Conservation (phyloP, 1,284 basidiomycete species). For the Cryptococcus sp. region DNA sequence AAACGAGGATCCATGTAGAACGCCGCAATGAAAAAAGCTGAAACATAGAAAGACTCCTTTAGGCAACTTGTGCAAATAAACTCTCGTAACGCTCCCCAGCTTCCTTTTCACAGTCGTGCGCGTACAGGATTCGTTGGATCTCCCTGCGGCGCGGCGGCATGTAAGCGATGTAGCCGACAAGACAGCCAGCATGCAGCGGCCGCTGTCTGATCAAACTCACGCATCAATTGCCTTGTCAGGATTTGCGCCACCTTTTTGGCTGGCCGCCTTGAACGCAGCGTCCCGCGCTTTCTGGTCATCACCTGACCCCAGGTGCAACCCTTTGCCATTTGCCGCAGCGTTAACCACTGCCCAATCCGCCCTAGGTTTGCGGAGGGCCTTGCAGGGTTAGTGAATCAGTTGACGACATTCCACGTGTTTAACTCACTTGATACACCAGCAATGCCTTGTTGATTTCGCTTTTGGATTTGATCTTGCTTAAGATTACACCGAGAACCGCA, state of each 20-base stretch:
- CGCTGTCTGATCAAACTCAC: constrained; percentile 50
- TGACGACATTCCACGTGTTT: background rate
- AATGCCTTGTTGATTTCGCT: constrained; percentile 46
- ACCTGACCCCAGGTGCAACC: constrained; percentile 41
- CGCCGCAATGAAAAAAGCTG: too few relatives aligned
- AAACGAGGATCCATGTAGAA: too few relatives aligned
- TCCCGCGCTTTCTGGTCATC: constrained; percentile 34
- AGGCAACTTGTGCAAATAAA: constrained; percentile 5
- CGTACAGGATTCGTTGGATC: constrained; percentile 32
- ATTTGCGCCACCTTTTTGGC: constrained; percentile 28
- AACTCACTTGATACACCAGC: constrained; percentile 39
- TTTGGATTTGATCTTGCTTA: constrained; percentile 40
- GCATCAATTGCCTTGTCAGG: constrained; percentile 65
- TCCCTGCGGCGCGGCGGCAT: constrained; percentile 14
- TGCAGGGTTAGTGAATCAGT: constrained; percentile 1
- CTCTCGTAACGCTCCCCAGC: constrained; percentile 24
- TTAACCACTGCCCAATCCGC: constrained; percentile 50
- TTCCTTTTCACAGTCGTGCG: constrained; percentile 30
- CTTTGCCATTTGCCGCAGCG: constrained; percentile 48
- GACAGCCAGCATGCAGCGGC: too few relatives aligned
- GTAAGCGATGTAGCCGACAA: background rate
- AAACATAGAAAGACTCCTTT: too few relatives aligned
- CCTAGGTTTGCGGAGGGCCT: constrained; percentile 46
- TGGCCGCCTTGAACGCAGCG: constrained; percentile 26
- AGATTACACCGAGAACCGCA: constrained; percentile 43